phyloP scores from a whole-genome alignment of 1,139 yeast genomes.

The Pneumocystis murina region DNA sequence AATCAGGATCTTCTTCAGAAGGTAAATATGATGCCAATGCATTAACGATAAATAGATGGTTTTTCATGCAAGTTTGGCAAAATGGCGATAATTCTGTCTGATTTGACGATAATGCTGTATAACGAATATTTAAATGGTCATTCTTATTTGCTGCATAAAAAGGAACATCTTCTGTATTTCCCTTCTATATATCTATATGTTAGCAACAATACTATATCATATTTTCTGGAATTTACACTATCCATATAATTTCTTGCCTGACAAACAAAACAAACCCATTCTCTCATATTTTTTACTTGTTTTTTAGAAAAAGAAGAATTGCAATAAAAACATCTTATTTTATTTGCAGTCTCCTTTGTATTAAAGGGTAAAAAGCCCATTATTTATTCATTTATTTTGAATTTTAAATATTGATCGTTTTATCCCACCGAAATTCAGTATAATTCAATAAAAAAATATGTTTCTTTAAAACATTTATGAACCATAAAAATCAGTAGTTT shows the following conservation, averaged over 20 bases:
- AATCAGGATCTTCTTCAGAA: conserved; percentile 13
- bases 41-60: conserved; percentile 14
- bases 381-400: not conserved
- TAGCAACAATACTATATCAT: not conserved
- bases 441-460: no score
- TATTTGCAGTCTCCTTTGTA: not conserved
- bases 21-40: conserved; percentile 15
- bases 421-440: not conserved
- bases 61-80: conserved; percentile 14
- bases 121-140: not conserved
- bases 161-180: conserved; percentile 10
- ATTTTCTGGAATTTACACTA: not conserved
- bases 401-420: not conserved
- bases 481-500: no score
- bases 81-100: conserved; percentile 11
- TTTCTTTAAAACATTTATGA: no score
- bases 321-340: conserved; percentile 4
- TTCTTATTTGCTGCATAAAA: conserved; percentile 1
- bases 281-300: not conserved
- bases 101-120: not conserved
- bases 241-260: conserved; percentile 13
- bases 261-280: conserved; percentile 15
- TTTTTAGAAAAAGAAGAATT: not conserved
- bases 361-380: not conserved
- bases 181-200: not conserved